Conservation (phyloP, 768 basidiomycete genomes). For the Tephrocybe sp. region DNA sequence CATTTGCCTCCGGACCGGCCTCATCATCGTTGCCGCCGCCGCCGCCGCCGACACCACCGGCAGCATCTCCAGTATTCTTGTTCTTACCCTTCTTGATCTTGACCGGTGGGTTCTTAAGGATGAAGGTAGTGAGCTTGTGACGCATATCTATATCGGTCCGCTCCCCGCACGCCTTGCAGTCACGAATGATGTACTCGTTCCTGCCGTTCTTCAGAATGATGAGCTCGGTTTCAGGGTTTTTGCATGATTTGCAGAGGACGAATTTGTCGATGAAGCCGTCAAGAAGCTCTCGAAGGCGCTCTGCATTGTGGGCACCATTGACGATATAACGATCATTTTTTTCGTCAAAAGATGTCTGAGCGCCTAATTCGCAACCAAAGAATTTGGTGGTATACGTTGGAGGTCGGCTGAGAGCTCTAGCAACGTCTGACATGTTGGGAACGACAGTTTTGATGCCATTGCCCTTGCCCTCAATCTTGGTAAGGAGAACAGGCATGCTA, state of each 20-base stretch:
- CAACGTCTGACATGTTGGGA: slow-evolving; percentile 98
- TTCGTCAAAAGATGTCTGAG: slow-evolving; percentile 95
- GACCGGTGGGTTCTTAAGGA: slow-evolving; percentile 96
- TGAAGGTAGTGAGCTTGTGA: slow-evolving; percentile 95
- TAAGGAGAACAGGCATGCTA: slow-evolving; percentile 93
- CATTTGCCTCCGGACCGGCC: slow-evolving; percentile 45
- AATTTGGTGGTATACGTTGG: slow-evolving; percentile 98
- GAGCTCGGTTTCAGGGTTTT: slow-evolving; percentile 98
- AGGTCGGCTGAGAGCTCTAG: slow-evolving; percentile 91
- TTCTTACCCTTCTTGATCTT: slow-evolving; percentile 75
- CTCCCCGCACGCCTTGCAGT: slow-evolving; percentile 98
- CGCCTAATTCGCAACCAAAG: slow-evolving; percentile 98
- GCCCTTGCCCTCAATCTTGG: slow-evolving; percentile 98
- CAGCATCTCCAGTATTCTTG: slow-evolving; percentile 41
- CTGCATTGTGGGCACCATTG: slow-evolving; percentile 93
- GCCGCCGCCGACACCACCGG: slow-evolving; percentile 23
- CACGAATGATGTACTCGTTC: slow-evolving; percentile 84
- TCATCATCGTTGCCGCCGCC: slow-evolving; percentile 38
- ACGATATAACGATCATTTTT: slow-evolving; percentile 98
- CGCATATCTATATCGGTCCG: slow-evolving; percentile 92
- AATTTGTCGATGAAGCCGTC: slow-evolving; percentile 99
- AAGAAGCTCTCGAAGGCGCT: slow-evolving; percentile 91
- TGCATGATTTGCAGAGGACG: slow-evolving; percentile 95
- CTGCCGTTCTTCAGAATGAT: slow-evolving; percentile 82
- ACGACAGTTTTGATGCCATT: slow-evolving; percentile 99